Percentiles rank a stretch among this genome's conserved stretches.
Evolutionary conservation across 495 filamentous ascomycete genomes (phyloP).

Genomic region (Neurospora discreta): DNA sequence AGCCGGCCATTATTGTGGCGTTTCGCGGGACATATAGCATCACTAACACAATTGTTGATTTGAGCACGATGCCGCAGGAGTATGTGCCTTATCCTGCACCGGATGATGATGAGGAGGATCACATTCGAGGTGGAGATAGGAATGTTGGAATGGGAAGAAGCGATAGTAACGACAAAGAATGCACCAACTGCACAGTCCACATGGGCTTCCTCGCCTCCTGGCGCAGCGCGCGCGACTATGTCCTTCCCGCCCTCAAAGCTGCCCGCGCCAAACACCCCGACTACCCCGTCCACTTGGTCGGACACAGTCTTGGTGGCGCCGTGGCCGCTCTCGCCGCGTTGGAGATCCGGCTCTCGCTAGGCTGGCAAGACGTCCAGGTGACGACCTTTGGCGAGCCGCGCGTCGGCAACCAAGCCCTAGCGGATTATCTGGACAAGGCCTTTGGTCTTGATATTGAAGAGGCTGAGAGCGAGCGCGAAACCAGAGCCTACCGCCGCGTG

Average conservation of each 20-base stretch:
- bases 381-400: conserved; percentile 93
- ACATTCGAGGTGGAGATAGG: conserved; percentile 18
- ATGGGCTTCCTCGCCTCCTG: conserved; percentile 80
- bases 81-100: conserved; percentile 73
- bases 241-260: conserved; percentile 48
- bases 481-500: conserved; percentile 56
- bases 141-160: not conserved
- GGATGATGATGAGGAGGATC: conserved; percentile 32
- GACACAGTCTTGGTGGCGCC: conserved; percentile 87
- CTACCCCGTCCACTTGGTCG: conserved; percentile 67
- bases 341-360: conserved; percentile 47
- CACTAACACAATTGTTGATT: conserved; percentile 77
- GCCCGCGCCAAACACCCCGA: conserved; percentile 49
- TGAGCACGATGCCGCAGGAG: conserved; percentile 77
- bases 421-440: conserved; percentile 50
- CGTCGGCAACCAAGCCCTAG: conserved; percentile 66
- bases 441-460: conserved; percentile 41
- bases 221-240: conserved; percentile 52
- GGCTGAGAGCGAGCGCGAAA: conserved; percentile 2
- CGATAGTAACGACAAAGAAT: conserved; percentile 27
- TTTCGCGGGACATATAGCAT: conserved; percentile 93
- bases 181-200: conserved; percentile 82
- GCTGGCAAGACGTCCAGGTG: conserved; percentile 53
- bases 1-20: conserved; percentile 62
- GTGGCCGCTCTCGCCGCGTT: conserved; percentile 80